Evolutionary conservation across 148 eudicot species (phyloP).

Genomic region (Salicornia ramosissima): DNA sequence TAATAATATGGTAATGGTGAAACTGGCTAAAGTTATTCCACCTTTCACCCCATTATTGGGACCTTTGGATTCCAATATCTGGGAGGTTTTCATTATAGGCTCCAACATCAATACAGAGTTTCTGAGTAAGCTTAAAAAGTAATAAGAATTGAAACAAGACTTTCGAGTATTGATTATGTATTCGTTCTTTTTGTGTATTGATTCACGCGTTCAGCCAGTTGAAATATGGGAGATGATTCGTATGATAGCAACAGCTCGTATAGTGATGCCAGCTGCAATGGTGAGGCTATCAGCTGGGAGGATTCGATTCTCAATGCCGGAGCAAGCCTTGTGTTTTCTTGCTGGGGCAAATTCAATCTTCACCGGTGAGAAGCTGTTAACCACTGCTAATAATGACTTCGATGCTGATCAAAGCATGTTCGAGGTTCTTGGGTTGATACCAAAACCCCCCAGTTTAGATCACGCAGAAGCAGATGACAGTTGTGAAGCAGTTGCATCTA

Average conservation of each 20-base stretch:
- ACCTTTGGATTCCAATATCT: too few species aligned
- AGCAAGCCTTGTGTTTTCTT: conserved; percentile 94
- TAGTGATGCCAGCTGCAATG: conserved; percentile 93
- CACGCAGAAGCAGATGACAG: conserved; percentile 37
- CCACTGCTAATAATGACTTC: conserved; percentile 90
- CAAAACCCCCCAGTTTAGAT: conserved; percentile 70
- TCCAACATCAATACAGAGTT: too few species aligned
- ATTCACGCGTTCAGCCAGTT: conserved; percentile 54
- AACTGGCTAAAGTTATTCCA: too few species aligned
- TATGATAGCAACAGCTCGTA: conserved; percentile 95
- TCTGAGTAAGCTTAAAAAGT: neutral
- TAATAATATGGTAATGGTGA: too few species aligned
- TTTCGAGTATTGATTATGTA: neutral
- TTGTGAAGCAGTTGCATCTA: conserved; percentile 44
- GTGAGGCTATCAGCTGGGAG: conserved; percentile 96
- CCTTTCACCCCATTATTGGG: too few species aligned
- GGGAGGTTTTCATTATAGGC: neutral
- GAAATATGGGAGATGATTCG: conserved; percentile 99
- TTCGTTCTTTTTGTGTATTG: neutral
- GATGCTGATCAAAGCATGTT: conserved; percentile 93
- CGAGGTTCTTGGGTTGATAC: conserved; percentile 75
- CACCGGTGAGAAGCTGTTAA: conserved; percentile 90
- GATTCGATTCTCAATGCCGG: conserved; percentile 75
- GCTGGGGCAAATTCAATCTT: conserved; percentile 98
- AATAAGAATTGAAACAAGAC: neutral